Conservation (phyloP, 768 basidiomycete species). For the Cytidiella melzeri region DNA sequence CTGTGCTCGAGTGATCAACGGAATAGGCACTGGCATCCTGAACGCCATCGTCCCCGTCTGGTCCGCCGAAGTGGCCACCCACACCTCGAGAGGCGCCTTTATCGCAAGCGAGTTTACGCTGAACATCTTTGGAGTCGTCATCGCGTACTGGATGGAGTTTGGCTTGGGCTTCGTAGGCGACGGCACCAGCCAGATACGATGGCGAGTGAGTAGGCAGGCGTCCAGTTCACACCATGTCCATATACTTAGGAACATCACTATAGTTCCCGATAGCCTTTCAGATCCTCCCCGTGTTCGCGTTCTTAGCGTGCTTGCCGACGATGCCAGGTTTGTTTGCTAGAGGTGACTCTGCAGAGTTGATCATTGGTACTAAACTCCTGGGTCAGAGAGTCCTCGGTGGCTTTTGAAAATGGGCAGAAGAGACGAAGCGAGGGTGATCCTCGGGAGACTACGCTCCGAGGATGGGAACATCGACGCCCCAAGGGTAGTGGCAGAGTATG, state of each 20-base stretch:
- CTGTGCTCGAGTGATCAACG: constrained; percentile 38
- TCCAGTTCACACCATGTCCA: too few relatives aligned
- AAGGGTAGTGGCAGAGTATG: constrained; percentile 28
- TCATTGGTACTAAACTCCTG: not conserved
- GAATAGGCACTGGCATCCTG: constrained; percentile 38
- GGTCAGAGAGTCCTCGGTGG: constrained; percentile 26
- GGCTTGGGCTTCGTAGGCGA: constrained; percentile 39
- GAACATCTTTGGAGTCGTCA: constrained; percentile 35
- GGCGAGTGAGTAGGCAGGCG: constrained; percentile 28
- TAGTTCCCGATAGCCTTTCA: constrained; percentile 42
- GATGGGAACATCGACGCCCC: constrained; percentile 20
- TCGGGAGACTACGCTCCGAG: constrained; percentile 29
- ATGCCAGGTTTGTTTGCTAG: constrained; percentile 29
- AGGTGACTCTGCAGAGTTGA: not conserved
- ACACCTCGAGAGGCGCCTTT: constrained; percentile 39
- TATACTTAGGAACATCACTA: not conserved
- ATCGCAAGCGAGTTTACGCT: constrained; percentile 39
- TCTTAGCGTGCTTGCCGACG: constrained; percentile 29
- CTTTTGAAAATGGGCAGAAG: constrained; percentile 34
- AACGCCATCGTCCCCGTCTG: constrained; percentile 41
- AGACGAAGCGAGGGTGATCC: constrained; percentile 32
- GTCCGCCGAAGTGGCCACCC: constrained; percentile 40
- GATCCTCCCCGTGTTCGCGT: constrained; percentile 33
- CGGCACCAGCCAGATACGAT: constrained; percentile 32
- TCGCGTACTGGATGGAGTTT: constrained; percentile 42